Conservation (phyloP, 345 rosid genomes). For the Psidium guajava region DNA sequence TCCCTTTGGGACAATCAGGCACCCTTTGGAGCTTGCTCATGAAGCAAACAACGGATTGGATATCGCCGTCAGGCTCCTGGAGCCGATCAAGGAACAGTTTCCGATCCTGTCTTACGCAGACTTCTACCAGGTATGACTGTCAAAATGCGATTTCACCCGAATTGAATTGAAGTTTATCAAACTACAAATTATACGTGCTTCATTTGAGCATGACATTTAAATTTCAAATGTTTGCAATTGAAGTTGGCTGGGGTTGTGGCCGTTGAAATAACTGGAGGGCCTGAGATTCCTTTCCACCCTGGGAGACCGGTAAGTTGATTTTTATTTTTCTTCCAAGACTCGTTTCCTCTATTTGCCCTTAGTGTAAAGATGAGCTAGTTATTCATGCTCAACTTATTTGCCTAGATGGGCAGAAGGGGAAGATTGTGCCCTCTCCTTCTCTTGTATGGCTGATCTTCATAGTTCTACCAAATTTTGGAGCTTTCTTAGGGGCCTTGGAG, state of each 20-base stretch:
- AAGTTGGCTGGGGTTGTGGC: slow-evolving; percentile 87
- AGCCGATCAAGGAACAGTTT: slow-evolving; percentile 62
- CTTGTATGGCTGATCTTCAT: not conserved
- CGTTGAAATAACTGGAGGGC: slow-evolving; percentile 79
- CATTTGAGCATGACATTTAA: not conserved
- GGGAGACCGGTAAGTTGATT: slow-evolving; percentile 44
- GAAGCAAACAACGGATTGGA: slow-evolving; percentile 89
- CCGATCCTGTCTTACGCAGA: slow-evolving; percentile 67
- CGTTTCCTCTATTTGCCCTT: not conserved
- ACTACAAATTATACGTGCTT: not conserved
- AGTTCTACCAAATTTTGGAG: not conserved
- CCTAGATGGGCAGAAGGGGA: not conserved
- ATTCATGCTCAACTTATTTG: not conserved
- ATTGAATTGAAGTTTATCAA: not conserved
- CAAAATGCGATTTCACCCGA: not conserved
- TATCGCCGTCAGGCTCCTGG: slow-evolving; percentile 65
- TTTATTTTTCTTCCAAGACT: not conserved
- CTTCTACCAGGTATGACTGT: slow-evolving; percentile 50
- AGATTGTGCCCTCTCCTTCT: not conserved
- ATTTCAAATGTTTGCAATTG: not conserved
- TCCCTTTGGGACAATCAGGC: slow-evolving; percentile 82
- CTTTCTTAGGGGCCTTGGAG: not conserved
- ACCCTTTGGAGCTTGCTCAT: slow-evolving; percentile 54
- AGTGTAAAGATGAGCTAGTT: not conserved
- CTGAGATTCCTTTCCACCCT: slow-evolving; percentile 83